Base-by-base conservation (phyloP, 352 stramenopile species). In the Phytophthora pisi region DNA sequence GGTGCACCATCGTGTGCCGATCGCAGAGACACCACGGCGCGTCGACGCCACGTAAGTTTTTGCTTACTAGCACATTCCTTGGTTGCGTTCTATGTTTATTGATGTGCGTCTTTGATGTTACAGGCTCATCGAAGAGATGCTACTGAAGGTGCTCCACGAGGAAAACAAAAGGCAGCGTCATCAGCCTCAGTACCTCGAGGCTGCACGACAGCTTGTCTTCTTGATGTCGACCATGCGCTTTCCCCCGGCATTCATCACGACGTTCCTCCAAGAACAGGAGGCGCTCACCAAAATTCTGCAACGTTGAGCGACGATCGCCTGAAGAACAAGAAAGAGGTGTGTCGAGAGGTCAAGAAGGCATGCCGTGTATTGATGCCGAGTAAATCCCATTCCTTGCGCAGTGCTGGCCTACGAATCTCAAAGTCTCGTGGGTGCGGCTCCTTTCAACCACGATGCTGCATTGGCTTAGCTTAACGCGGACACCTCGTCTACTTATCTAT, bases 181-280 rank as follows among this genome's bases (percentile, higher is more conserved):
- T 68, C 55, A 52, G 15, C 47, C 75, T 56, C 64, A 74, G 28
- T 77, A 77, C 45, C 57, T 90, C 15, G 63, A 88, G 34, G 82
- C 74, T 16, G 84, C 73, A 20, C 74, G 80, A 57, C 76, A 81
- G 30, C 61, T 93, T 40, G 78, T 90, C 2, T 81, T 90, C 58
- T 75, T 77, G 38, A 59, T 93, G 10, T 70, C 85, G 30, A 92
- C 84, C 13, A 83, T 81, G 64, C 81, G 81, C 18, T 77, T 66
- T 34, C 82, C 82, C 34, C 81, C 82, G 9, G 46, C 75, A 15
- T 93, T 91, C 55, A 72, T 90, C 53, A 91, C 82, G 34, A 89
- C 84, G 54, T 91, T 91, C 52, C 61, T 93, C 26, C 73, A 90
- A 47, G 81, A 91, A 24, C 79, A 91, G 64, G 71, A 84, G 23